A percentile compares a stretch with the other conserved stretches of the same genome.
Conservation (phyloP, 1,139 yeast species). For the Candida neerlandica region DNA sequence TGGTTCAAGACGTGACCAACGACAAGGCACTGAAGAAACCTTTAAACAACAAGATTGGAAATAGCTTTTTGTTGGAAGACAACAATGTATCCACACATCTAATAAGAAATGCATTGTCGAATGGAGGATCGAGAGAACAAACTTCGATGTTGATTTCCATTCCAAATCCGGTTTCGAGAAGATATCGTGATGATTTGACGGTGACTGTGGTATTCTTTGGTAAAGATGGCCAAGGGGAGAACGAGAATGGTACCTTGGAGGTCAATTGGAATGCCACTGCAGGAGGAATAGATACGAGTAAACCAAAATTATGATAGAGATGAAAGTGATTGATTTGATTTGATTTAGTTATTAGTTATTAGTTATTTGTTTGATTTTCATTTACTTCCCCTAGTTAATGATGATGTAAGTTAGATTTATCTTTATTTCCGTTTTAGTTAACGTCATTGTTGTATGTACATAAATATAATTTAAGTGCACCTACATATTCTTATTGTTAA, state of each 20-base stretch:
- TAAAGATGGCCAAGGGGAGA: slow-evolving; percentile 43
- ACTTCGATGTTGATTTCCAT: slow-evolving; percentile 86
- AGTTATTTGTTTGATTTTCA: neutral
- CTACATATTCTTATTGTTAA: neutral
- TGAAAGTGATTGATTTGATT: neutral
- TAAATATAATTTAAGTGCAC: neutral
- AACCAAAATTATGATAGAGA: slow-evolving; percentile 46
- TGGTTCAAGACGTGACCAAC: slow-evolving; percentile 61
- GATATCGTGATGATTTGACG: slow-evolving; percentile 92
- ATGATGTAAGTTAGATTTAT: no score
- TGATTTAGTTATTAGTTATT: neutral
- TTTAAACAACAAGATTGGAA: slow-evolving; percentile 39
- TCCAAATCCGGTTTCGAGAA: slow-evolving; percentile 90
- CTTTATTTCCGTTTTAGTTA: no score
- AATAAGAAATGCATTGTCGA: slow-evolving; percentile 88
- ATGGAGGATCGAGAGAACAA: slow-evolving; percentile 84
- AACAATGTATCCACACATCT: slow-evolving; percentile 89
- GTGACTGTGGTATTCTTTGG: slow-evolving; percentile 96
- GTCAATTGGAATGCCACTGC: slow-evolving; percentile 61
- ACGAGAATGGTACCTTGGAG: slow-evolving; percentile 53
- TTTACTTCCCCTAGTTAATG: neutral
- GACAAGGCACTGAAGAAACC: slow-evolving; percentile 53
- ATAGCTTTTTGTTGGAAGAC: slow-evolving; percentile 65
- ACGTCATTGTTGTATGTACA: neutral
- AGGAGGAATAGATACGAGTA: slow-evolving; percentile 51